Conservation (phyloP, 2,329 filamentous ascomycete genomes). For the Aureobasidium mangrovei region DNA sequence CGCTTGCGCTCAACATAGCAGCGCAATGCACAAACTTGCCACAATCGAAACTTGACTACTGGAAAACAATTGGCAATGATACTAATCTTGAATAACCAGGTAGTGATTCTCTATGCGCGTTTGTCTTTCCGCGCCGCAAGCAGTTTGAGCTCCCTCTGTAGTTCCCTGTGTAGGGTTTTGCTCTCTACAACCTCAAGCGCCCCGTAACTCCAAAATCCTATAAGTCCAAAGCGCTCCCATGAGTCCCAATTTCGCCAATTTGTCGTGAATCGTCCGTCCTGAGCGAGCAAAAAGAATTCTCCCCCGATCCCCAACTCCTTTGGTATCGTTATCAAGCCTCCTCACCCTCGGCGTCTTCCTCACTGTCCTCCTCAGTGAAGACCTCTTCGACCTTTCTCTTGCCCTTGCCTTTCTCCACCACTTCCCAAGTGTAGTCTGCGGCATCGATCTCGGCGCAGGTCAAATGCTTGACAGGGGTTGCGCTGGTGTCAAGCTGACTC, state of each 20-base stretch:
- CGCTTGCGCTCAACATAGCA: no score
- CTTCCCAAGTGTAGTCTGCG: conserved; percentile 10
- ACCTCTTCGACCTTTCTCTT: neutral
- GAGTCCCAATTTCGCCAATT: neutral
- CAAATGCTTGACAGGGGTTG: conserved; percentile 33
- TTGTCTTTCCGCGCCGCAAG: no score
- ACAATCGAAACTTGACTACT: no score
- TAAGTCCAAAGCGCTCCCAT: no score
- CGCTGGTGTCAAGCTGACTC: conserved; percentile 30
- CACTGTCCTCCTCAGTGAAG: neutral
- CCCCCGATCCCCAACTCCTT: neutral
- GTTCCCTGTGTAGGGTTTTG: no score
- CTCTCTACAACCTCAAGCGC: no score
- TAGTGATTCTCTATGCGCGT: no score
- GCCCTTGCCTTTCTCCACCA: conserved; percentile 11
- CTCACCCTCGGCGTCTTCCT: neutral
- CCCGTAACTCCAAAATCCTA: no score
- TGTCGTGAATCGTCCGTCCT: neutral
- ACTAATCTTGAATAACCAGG: no score
- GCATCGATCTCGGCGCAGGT: conserved; percentile 36
- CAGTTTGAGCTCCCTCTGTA: no score
- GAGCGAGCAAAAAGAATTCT: neutral
- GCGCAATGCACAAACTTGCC: no score
- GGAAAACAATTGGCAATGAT: no score
- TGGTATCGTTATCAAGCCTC: neutral